phyloP scores from a whole-genome alignment of 768 basidiomycete species.

The Suillus fuscotomentosus region DNA sequence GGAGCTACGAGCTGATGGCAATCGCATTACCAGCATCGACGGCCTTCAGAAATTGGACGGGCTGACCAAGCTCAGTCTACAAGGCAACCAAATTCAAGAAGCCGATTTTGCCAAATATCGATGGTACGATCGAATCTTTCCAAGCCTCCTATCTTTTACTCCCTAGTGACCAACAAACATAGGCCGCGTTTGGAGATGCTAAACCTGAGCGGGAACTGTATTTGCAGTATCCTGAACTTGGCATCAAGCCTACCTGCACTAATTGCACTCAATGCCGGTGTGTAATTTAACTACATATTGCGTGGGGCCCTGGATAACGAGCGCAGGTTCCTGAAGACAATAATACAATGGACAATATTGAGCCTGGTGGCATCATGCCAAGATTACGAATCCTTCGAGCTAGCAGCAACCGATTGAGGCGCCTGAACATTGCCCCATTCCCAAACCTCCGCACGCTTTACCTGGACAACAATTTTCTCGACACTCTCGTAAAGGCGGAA shows the following conservation, averaged over 20 bases:
- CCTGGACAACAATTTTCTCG: conserved; percentile 79
- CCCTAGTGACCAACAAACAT: conserved; percentile 11
- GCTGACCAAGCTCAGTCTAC: conserved; percentile 80
- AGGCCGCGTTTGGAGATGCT: conserved; percentile 75
- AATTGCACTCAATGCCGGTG: conserved; percentile 81
- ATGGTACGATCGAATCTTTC: conserved; percentile 49
- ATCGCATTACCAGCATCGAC: conserved; percentile 69
- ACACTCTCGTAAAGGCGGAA: conserved; percentile 49
- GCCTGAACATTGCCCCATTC: conserved; percentile 62
- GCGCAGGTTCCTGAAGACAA: conserved; percentile 50
- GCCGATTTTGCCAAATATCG: conserved; percentile 60
- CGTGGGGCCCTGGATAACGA: conserved; percentile 13
- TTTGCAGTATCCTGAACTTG: conserved; percentile 60
- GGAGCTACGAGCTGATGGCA: conserved; percentile 88
- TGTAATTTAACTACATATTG: conserved; percentile 34
- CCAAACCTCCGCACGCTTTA: conserved; percentile 85
- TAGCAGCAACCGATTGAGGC: conserved; percentile 75
- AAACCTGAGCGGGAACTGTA: conserved; percentile 74
- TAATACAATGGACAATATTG: conserved; percentile 62
- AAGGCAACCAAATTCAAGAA: conserved; percentile 65
- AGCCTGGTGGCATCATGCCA: conserved; percentile 53
- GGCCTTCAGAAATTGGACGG: conserved; percentile 80
- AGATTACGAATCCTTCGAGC: conserved; percentile 81
- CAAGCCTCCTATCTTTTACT: conserved; percentile 8
- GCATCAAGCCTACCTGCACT: conserved; percentile 55